phyloP scores from a whole-genome alignment of 2,329 filamentous ascomycete species.

The Cordyceps fumosorosea region DNA sequence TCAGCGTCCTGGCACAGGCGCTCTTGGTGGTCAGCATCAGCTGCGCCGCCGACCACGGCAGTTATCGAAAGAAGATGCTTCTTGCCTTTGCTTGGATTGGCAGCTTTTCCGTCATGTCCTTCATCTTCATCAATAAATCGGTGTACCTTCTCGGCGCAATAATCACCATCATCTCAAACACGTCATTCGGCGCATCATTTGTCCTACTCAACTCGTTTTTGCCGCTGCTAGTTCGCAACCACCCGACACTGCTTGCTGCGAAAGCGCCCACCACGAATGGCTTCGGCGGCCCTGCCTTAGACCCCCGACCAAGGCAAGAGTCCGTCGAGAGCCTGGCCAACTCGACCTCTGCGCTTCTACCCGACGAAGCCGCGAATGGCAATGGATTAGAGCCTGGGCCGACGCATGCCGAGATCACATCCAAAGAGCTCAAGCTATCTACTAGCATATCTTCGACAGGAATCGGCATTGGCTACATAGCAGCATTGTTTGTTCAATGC shows the following conservation, averaged over 20 bases:
- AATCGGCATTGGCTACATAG: conserved; percentile 89
- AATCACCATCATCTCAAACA: conserved; percentile 85
- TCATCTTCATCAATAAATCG: conserved; percentile 68
- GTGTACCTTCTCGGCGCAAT: conserved; percentile 77
- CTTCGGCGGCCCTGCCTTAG: conserved; percentile 24
- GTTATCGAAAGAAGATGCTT: conserved; percentile 81
- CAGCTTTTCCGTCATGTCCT: conserved; percentile 78
- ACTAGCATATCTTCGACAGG: conserved; percentile 88
- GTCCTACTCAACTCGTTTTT: conserved; percentile 94
- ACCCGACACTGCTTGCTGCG: conserved; percentile 48
- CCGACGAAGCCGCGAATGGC: conserved; percentile 23
- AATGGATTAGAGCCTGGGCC: conserved; percentile 29
- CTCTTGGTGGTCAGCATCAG: conserved; percentile 93
- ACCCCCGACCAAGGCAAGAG: conserved; percentile 30
- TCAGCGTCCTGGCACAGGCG: conserved; percentile 84
- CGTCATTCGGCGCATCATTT: conserved; percentile 89
- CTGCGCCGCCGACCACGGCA: conserved; percentile 89
- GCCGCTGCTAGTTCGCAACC: conserved; percentile 81
- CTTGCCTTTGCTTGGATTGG: conserved; percentile 79
- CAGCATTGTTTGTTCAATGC: conserved; percentile 78
- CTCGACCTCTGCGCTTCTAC: conserved; percentile 43
- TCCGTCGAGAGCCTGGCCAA: conserved; percentile 29
- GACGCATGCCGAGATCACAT: conserved; percentile 46
- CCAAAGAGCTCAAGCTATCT: conserved; percentile 68
- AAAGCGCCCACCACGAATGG: conserved; percentile 24